These are phyloP conservation scores for Nicotiana sylvestris DNA, from an alignment of 257 asterid species.

Conservation along the genomic window DNA sequence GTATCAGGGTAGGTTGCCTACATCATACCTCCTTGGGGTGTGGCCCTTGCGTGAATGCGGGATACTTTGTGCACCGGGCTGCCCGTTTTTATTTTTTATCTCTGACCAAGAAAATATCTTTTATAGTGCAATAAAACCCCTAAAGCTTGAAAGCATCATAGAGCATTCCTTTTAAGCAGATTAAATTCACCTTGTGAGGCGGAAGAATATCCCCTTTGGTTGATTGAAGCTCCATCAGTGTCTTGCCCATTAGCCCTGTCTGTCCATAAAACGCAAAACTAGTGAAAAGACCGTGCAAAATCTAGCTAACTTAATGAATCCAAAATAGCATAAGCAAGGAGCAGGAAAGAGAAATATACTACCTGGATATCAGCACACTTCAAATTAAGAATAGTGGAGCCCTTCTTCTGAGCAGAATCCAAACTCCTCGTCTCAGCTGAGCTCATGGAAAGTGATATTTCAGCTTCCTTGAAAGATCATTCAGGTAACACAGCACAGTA, in stretches of 20 bases:
- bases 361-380: constrained; percentile 98
- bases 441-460: constrained; percentile 72
- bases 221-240: constrained; percentile 82
- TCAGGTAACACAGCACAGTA: not conserved
- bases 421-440: constrained; percentile 79
- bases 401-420: constrained; percentile 87
- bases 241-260: constrained; percentile 95
- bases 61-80: too few relatives aligned
- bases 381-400: constrained; percentile 78
- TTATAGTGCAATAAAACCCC: not conserved
- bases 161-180: not conserved
- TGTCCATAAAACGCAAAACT: constrained; percentile 30
- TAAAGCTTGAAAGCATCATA: constrained; percentile 1
- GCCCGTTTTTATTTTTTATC: too few relatives aligned
- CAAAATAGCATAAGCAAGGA: not conserved
- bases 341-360: not conserved
- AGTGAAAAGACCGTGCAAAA: not conserved
- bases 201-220: constrained; percentile 94
- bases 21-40: too few relatives aligned
- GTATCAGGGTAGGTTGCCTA: too few relatives aligned
- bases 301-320: not conserved
- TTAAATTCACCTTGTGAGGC: constrained; percentile 70
- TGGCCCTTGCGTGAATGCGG: too few relatives aligned
- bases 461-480: constrained; percentile 66
- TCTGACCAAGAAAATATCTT: not conserved